Evolutionary conservation across 1,284 basidiomycete genomes (phyloP), one percentile per base, ranked within the genome.

Genomic region (Cryptococcus sp.): DNA sequence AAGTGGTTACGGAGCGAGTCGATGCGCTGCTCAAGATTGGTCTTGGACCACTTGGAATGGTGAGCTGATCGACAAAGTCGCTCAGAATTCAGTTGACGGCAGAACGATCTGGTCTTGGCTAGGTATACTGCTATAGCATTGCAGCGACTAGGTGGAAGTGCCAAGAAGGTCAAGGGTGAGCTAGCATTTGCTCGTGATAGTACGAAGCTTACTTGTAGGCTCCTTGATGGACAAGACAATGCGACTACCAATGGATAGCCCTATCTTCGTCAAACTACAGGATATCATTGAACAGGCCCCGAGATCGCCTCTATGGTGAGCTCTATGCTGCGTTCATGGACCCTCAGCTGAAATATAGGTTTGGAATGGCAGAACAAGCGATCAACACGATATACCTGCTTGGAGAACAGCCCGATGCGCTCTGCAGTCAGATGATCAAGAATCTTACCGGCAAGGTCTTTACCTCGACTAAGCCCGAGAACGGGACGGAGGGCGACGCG

Each of bases 311-410:
- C 89, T 93, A 51, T 95, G 92, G 91, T 75, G 36, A 25, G 66
- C 48, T 36, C 10, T 31, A 25, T n/a, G 19, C 18, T 38, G 18
- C 32, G 19, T 26, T n/a, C n/a, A 18, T 33, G 19, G 24, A 6
- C 12, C 16, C 18, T 7, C 25, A 33, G 43, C 52, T 57, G 23
- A 52, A 45, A 32, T 23, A 16, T 41, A 79, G 78, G 78, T 97
- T 98, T 66, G 84, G 85, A 11, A 82, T 97, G 75, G 90, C 95
- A 0, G 94, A 99, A 68, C 91, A 98, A 71, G 89, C 86, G 4
- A 84, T 99, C 72, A 97, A 98, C 68, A 92, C 94, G 0, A 86
- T 97, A 48, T 98, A 97, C 63, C 82, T 87, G 0, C 80, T 98
- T 0, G 92, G 88, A 19, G 89, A 97, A 63, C 91, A 94, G 62